Evolutionary conservation across 345 rosid species (phyloP).

Genomic region (Brassica cretica): DNA sequence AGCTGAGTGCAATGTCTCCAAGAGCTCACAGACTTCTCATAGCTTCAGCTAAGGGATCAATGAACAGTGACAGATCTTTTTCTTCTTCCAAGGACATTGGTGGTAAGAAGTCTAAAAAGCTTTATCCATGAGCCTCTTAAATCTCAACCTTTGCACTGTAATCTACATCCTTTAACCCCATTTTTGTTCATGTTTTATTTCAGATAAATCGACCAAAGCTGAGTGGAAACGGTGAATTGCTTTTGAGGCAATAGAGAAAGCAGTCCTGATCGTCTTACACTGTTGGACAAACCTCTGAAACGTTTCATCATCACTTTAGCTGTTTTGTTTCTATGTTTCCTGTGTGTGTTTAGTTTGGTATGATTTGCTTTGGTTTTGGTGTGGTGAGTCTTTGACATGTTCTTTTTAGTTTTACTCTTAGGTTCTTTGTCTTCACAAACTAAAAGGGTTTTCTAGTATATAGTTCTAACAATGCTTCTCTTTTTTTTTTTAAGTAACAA

Average conservation of each 20-base stretch:
- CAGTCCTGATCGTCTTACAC: not conserved
- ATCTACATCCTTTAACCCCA: not conserved
- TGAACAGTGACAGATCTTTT: not conserved
- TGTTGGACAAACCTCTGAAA: not conserved
- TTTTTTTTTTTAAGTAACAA: not conserved
- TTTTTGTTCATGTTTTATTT: not conserved
- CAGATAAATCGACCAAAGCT: not conserved
- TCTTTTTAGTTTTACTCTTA: not conserved
- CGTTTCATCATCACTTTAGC: not conserved
- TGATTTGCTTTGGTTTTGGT: not conserved
- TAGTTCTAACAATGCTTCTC: not conserved
- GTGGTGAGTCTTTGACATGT: not conserved
- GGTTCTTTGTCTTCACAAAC: not conserved
- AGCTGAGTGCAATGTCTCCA: not conserved
- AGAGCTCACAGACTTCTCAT: not conserved
- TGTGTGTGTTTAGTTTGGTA: not conserved
- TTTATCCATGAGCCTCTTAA: not conserved
- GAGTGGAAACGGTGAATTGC: not conserved
- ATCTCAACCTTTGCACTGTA: not conserved
- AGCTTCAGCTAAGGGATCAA: not conserved
- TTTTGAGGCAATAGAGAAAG: not conserved
- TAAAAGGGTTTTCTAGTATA: not conserved
- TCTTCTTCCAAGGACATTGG: not conserved
- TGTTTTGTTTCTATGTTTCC: not conserved
- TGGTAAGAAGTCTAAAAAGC: not conserved